Evolutionary conservation across 1,284 basidiomycete species (phyloP).

Genomic region (Mixia osmundae): DNA sequence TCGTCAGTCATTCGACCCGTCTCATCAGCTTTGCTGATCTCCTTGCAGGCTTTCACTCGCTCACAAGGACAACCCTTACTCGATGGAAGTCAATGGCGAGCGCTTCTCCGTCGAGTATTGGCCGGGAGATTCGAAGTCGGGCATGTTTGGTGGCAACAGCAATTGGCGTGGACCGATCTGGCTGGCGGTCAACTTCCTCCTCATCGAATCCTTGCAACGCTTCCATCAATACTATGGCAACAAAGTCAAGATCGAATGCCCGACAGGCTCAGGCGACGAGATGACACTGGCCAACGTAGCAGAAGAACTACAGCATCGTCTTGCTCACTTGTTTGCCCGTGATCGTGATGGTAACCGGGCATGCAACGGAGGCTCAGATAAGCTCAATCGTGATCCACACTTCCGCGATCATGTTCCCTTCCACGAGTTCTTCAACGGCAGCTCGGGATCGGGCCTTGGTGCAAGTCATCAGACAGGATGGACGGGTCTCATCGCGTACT

Average conservation of each 20-base stretch:
- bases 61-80: slow-evolving; percentile 83
- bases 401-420: slow-evolving; percentile 65
- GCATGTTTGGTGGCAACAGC: slow-evolving; percentile 97
- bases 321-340: slow-evolving; percentile 87
- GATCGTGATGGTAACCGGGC: slow-evolving; percentile 48
- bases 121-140: slow-evolving; percentile 87
- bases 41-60: slow-evolving; percentile 45
- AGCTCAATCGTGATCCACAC: slow-evolving; percentile 76
- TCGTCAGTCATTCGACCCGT: too few relatives aligned
- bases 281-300: slow-evolving; percentile 84
- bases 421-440: slow-evolving; percentile 73
- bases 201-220: slow-evolving; percentile 68
- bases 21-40: slow-evolving; percentile 20
- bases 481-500: slow-evolving; percentile 74
- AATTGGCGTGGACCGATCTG: slow-evolving; percentile 76
- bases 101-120: slow-evolving; percentile 84
- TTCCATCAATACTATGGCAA: slow-evolving; percentile 95
- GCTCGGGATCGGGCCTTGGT: slow-evolving; percentile 71
- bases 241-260: slow-evolving; percentile 66
- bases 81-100: slow-evolving; percentile 76
- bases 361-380: slow-evolving; percentile 69
- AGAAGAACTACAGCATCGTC: slow-evolving; percentile 88
- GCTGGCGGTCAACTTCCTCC: slow-evolving; percentile 83
- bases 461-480: slow-evolving; percentile 73
- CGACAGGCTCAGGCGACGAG: slow-evolving; percentile 73